Percentiles rank a stretch among this genome's conserved stretches.
Conservation (phyloP, 257 asterid genomes). For the Nicotiana benthamiana region DNA sequence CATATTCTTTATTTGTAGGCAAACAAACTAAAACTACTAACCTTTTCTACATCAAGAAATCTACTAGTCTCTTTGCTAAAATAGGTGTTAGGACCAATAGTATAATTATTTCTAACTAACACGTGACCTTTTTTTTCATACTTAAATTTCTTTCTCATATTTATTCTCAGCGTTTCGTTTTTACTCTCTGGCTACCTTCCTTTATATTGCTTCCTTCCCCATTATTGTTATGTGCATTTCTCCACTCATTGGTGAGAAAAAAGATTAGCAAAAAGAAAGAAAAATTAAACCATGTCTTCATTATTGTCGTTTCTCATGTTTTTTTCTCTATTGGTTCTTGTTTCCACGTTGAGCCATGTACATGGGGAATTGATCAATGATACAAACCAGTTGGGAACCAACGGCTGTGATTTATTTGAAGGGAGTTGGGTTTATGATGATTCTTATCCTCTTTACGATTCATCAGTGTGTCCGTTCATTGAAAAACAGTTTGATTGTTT, state of each 20-base stretch:
- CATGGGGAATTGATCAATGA: slow-evolving; percentile 4
- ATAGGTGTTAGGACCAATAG: neutral
- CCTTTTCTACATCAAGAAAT: neutral
- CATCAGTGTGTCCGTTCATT: slow-evolving; percentile 21
- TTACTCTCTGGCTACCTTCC: neutral
- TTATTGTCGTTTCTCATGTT: too few species aligned
- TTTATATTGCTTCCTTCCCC: neutral
- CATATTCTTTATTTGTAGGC: neutral
- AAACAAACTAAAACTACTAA: neutral
- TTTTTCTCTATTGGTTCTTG: neutral
- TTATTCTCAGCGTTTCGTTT: neutral
- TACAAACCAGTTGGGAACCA: neutral
- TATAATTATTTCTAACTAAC: neutral
- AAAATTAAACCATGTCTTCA: neutral
- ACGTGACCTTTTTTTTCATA: neutral
- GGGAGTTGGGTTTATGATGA: slow-evolving; percentile 29
- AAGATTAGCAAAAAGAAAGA: neutral
- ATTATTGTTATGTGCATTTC: neutral
- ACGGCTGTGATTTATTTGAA: slow-evolving; percentile 19
- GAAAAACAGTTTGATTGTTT: slow-evolving; percentile 23
- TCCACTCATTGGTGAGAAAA: neutral
- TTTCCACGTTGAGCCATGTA: neutral
- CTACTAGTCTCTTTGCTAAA: neutral
- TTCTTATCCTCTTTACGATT: slow-evolving; percentile 16
- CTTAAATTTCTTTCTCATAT: neutral